Percentiles rank a stretch among this genome's conserved stretches.
Evolutionary conservation across 2,329 filamentous ascomycete species (phyloP).

Genomic region (Exophiala spinifera): DNA sequence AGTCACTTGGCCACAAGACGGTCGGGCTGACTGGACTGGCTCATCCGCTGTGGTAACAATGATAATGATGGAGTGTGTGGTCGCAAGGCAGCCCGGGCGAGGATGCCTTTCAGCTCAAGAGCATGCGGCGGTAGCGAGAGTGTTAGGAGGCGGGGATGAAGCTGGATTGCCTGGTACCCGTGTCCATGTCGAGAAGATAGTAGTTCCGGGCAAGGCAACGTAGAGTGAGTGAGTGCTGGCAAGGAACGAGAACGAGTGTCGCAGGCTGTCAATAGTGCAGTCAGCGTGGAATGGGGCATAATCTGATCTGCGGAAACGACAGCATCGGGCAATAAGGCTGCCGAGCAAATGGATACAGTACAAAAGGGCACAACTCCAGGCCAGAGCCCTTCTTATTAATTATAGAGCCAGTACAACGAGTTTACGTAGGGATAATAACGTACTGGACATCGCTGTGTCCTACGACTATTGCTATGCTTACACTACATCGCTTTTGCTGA

Average conservation of each 20-base stretch:
- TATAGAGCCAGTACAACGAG: too few species aligned
- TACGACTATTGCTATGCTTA: too few species aligned
- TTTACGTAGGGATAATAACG: too few species aligned
- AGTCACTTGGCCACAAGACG: slow-evolving; percentile 5
- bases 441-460: too few species aligned
- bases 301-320: neutral
- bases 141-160: slow-evolving; percentile 1
- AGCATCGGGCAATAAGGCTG: slow-evolving; percentile 9
- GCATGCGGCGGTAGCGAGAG: neutral
- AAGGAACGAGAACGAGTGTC: slow-evolving; percentile 10
- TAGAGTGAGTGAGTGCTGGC: slow-evolving; percentile 8
- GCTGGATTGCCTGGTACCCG: neutral
- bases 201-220: neutral
- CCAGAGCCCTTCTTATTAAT: too few species aligned
- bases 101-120: neutral
- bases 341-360: slow-evolving; percentile 1
- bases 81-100: slow-evolving; percentile 13
- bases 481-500: too few species aligned
- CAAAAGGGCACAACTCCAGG: neutral
- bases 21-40: slow-evolving; percentile 12
- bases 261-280: slow-evolving; percentile 8
- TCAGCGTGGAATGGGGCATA: slow-evolving; percentile 12
- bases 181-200: neutral
- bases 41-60: slow-evolving; percentile 9
- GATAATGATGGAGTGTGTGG: neutral